A percentile compares a stretch with the other conserved stretches of the same genome.
Conservation (phyloP, 176 grass and related monocot species). For the Juncus effusus region DNA sequence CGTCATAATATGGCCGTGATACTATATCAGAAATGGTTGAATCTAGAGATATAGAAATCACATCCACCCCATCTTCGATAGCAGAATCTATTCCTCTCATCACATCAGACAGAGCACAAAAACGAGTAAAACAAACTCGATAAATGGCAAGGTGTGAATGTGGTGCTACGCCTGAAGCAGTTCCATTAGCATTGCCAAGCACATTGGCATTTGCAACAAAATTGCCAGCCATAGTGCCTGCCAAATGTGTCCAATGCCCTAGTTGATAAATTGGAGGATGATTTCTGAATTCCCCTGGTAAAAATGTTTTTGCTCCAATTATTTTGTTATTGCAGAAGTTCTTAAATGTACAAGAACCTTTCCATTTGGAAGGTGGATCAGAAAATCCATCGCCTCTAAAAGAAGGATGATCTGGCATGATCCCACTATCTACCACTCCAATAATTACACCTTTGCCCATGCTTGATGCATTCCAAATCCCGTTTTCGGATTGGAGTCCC, state of each 20-base stretch:
- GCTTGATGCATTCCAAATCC: not conserved
- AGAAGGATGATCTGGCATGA: not conserved
- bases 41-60: constrained; percentile 19
- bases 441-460: constrained; percentile 9
- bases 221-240: constrained; percentile 16
- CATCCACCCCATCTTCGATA: constrained; percentile 25
- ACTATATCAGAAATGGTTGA: too few relatives aligned
- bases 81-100: constrained; percentile 14
- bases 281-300: not conserved
- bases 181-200: not conserved
- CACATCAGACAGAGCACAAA: not conserved
- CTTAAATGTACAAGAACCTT: constrained; percentile 3
- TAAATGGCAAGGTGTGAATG: constrained; percentile 27
- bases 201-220: not conserved
- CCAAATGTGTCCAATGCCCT: constrained; percentile 25
- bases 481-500: not conserved
- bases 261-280: not conserved
- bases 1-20: constrained; percentile 30
- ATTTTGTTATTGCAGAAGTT: constrained; percentile 28
- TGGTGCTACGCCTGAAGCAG: constrained; percentile 4
- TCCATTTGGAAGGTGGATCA: constrained; percentile 14
- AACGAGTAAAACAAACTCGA: not conserved
- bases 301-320: not conserved
- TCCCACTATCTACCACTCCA: constrained; percentile 13
- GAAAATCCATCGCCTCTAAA: not conserved